Evolutionary conservation across 345 rosid genomes (phyloP).

Genomic region (Triadica sebifera): DNA sequence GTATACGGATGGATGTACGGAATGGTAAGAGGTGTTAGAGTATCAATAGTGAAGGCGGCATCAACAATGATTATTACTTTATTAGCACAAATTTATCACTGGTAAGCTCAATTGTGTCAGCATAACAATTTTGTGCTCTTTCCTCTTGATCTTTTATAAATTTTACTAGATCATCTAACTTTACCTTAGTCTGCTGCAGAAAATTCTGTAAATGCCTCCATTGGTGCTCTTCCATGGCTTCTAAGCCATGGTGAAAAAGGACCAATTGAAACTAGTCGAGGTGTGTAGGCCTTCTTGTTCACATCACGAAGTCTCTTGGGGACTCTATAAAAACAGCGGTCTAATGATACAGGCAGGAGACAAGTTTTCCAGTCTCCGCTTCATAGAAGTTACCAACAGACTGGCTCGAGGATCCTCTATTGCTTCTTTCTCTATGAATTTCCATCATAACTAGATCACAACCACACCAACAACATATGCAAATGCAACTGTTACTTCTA

Average conservation of each 20-base stretch:
- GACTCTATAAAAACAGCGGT: slow-evolving; percentile 20
- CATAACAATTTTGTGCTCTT: slow-evolving; percentile 2
- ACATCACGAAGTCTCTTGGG: slow-evolving; percentile 11
- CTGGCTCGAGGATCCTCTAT: background rate
- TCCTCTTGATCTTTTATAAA: background rate
- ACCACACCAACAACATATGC: background rate
- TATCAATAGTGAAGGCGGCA: slow-evolving; percentile 8
- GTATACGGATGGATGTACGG: too few relatives aligned
- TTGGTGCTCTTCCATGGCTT: slow-evolving; percentile 17
- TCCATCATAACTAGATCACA: background rate
- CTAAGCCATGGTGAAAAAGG: slow-evolving; percentile 19
- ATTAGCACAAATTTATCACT: slow-evolving; percentile 6
- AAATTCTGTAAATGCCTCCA: slow-evolving; percentile 4
- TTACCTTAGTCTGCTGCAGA: background rate
- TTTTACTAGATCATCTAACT: background rate
- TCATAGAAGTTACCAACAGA: slow-evolving; percentile 1
- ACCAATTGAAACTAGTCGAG: slow-evolving; percentile 20
- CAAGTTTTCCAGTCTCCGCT: background rate
- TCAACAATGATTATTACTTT: slow-evolving; percentile 8
- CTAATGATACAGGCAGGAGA: background rate
- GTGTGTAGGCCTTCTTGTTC: slow-evolving; percentile 14
- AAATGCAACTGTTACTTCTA: background rate
- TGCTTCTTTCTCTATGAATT: background rate
- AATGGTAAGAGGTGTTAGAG: too few relatives aligned
- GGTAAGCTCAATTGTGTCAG: background rate